phyloP scores from a whole-genome alignment of 495 filamentous ascomycete species.

The Lindgomyces ingoldianus region DNA sequence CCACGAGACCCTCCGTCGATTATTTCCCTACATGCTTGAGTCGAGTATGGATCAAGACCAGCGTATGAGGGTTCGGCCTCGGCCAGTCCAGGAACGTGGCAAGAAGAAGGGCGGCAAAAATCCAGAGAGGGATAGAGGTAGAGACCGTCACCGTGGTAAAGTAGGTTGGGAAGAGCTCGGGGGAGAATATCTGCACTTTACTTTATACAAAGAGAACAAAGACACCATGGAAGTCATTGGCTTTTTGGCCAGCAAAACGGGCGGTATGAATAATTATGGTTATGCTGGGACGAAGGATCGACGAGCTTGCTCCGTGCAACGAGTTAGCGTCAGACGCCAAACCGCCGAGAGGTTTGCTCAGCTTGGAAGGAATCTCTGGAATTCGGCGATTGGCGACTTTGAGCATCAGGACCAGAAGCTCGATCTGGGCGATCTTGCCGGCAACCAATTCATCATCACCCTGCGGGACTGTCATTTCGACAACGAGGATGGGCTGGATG shows the following conservation, averaged over 20 bases:
- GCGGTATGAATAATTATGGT: slow-evolving; percentile 69
- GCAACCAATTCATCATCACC: slow-evolving; percentile 91
- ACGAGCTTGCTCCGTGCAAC: slow-evolving; percentile 82
- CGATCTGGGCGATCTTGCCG: slow-evolving; percentile 76
- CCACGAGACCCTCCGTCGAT: slow-evolving; percentile 65
- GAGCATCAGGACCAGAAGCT: slow-evolving; percentile 68
- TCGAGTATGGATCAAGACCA: slow-evolving; percentile 61
- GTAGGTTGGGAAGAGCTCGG: slow-evolving; percentile 64
- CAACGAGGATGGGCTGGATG: slow-evolving; percentile 49
- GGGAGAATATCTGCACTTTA: slow-evolving; percentile 85
- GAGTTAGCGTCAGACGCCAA: slow-evolving; percentile 70
- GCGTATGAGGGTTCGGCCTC: slow-evolving; percentile 60
- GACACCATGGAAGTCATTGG: slow-evolving; percentile 93
- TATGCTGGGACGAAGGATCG: slow-evolving; percentile 95
- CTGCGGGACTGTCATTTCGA: slow-evolving; percentile 76
- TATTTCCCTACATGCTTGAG: slow-evolving; percentile 68
- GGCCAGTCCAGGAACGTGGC: slow-evolving; percentile 38
- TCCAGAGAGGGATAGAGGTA: slow-evolving; percentile 31
- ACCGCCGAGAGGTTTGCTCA: slow-evolving; percentile 61
- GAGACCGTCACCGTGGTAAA: slow-evolving; percentile 39
- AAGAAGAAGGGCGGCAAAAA: slow-evolving; percentile 20
- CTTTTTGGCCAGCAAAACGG: slow-evolving; percentile 67
- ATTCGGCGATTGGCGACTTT: slow-evolving; percentile 74
- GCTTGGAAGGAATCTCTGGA: slow-evolving; percentile 63
- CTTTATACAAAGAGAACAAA: slow-evolving; percentile 95